Conservation (phyloP, 768 basidiomycete species). For the Mycena filopes region DNA sequence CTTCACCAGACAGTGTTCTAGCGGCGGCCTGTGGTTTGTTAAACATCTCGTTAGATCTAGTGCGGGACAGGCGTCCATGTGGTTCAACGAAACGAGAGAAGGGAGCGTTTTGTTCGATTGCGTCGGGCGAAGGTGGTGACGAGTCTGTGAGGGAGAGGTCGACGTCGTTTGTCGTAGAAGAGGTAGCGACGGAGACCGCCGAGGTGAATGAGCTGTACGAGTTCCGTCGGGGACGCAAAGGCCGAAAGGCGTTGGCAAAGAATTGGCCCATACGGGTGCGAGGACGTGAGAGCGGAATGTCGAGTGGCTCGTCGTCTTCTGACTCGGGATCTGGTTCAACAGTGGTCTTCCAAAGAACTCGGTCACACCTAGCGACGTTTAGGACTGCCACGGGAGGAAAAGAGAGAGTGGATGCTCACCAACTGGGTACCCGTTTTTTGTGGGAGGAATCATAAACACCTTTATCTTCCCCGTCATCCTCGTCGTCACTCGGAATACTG, state of each 20-base stretch:
- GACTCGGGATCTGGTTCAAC: slow-evolving; percentile 58
- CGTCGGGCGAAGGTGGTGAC: slow-evolving; percentile 41
- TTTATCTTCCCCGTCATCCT: slow-evolving; percentile 56
- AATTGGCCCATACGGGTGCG: slow-evolving; percentile 65
- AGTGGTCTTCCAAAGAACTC: slow-evolving; percentile 85
- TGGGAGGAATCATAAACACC: slow-evolving; percentile 85
- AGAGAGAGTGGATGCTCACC: slow-evolving; percentile 56
- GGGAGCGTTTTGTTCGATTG: slow-evolving; percentile 32
- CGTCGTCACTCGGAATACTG: slow-evolving; percentile 49
- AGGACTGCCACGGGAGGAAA: background rate
- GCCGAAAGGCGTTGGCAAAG: slow-evolving; percentile 64
- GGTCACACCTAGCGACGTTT: slow-evolving; percentile 71
- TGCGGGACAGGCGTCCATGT: slow-evolving; percentile 26
- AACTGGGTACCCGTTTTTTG: slow-evolving; percentile 87
- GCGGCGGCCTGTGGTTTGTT: slow-evolving; percentile 26
- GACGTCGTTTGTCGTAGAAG: slow-evolving; percentile 34
- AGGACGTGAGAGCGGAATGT: slow-evolving; percentile 41
- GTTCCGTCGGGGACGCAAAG: slow-evolving; percentile 52
- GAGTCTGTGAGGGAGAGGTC: slow-evolving; percentile 32
- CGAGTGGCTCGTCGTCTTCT: slow-evolving; percentile 47
- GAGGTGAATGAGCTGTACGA: slow-evolving; percentile 47
- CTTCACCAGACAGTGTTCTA: slow-evolving; percentile 13
- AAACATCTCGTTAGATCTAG: slow-evolving; percentile 43
- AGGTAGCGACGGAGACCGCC: slow-evolving; percentile 29
- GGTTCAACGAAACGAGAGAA: slow-evolving; percentile 39